phyloP scores from a whole-genome alignment of 495 filamentous ascomycete species.

The Neurospora sp. region DNA sequence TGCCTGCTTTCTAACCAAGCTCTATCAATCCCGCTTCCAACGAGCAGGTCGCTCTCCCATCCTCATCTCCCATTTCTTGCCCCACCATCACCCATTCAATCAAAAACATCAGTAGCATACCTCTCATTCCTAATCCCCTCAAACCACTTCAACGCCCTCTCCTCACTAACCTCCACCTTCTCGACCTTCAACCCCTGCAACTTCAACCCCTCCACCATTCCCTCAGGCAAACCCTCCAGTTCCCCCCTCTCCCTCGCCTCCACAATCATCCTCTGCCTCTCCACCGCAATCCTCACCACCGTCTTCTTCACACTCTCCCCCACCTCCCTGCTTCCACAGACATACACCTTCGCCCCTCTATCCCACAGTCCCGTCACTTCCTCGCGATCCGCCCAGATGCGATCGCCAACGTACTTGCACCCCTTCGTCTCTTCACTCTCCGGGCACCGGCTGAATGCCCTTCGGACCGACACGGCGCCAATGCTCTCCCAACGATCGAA shows the following conservation, averaged over 20 bases:
- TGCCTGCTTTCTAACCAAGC: not conserved
- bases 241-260: constrained; percentile 21
- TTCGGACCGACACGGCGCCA: constrained; percentile 49
- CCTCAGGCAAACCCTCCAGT: constrained; percentile 35
- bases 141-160: constrained; percentile 39
- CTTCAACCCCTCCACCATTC: constrained; percentile 46
- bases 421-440: constrained; percentile 24
- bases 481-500: constrained; percentile 45
- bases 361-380: constrained; percentile 46
- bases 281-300: constrained; percentile 36
- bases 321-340: constrained; percentile 55
- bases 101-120: constrained; percentile 63
- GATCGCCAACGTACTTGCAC: constrained; percentile 53
- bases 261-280: constrained; percentile 36
- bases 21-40: not conserved
- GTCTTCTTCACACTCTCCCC: constrained; percentile 47
- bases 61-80: too few relatives aligned
- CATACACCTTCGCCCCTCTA: constrained; percentile 51
- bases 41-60: too few relatives aligned
- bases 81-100: too few relatives aligned
- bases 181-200: constrained; percentile 3
- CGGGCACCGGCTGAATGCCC: constrained; percentile 40
- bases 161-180: constrained; percentile 27
- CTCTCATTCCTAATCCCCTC: constrained; percentile 47
- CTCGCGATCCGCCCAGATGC: constrained; percentile 41